Evolutionary conservation across 257 asterid genomes (phyloP).

Genomic region (Eustoma russellianum): DNA sequence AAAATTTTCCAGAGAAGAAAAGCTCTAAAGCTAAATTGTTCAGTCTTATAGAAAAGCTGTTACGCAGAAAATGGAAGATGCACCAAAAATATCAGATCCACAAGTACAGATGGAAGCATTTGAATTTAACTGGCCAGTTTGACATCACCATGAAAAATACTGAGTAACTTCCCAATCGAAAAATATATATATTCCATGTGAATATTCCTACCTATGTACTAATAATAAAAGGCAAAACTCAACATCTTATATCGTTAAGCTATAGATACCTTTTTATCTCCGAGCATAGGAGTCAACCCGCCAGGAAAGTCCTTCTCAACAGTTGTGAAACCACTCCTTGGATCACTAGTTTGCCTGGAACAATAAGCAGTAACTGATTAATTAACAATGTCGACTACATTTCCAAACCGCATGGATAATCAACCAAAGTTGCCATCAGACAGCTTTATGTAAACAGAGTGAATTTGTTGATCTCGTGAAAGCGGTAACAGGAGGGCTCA

Average conservation of each 20-base stretch:
- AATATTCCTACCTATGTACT: neutral
- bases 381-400: neutral
- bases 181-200: neutral
- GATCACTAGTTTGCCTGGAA: slow-evolving; percentile 89
- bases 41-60: no score
- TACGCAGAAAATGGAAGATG: neutral
- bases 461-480: no score
- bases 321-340: slow-evolving; percentile 81
- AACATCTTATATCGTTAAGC: neutral
- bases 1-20: no score
- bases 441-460: neutral
- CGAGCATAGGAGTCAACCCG: slow-evolving; percentile 94
- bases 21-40: no score
- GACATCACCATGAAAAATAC: neutral
- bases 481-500: no score
- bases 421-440: no score
- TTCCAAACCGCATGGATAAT: neutral
- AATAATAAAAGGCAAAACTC: neutral
- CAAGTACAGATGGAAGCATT: neutral
- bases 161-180: neutral
- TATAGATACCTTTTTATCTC: slow-evolving; percentile 70
- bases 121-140: neutral
- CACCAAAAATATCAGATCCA: neutral
- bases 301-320: slow-evolving; percentile 85
- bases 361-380: neutral